These are phyloP conservation scores for Lumnitzera racemosa DNA, from an alignment of 345 rosid genomes.

Conservation along the genomic window DNA sequence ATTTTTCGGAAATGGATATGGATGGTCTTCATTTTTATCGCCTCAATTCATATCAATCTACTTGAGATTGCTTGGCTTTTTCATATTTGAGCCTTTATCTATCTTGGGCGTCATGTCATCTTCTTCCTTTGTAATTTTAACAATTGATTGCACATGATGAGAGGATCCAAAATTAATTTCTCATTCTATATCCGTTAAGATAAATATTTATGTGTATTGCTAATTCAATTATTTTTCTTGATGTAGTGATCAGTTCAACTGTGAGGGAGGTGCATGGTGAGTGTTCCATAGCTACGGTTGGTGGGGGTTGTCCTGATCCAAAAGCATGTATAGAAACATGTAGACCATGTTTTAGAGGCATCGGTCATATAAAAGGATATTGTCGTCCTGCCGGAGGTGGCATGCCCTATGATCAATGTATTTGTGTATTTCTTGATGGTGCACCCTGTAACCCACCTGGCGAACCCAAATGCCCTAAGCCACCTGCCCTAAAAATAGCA, in stretches of 20 bases:
- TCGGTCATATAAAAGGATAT: constrained; percentile 11
- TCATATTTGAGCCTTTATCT: too few species aligned
- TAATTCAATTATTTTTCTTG: too few species aligned
- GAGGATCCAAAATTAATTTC: too few species aligned
- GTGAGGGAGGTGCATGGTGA: not conserved
- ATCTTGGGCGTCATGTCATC: too few species aligned
- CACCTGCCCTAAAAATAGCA: not conserved
- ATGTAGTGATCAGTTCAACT: not conserved
- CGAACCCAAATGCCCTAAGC: constrained; percentile 21
- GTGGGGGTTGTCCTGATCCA: constrained; percentile 23
- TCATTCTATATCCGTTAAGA: too few species aligned
- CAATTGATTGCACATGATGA: too few species aligned
- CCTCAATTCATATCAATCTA: too few species aligned
- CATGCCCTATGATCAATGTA: constrained; percentile 14
- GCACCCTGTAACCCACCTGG: constrained; percentile 21
- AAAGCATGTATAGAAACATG: constrained; percentile 13
- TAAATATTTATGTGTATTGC: too few species aligned
- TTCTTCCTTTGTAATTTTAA: too few species aligned
- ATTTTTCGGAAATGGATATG: too few species aligned
- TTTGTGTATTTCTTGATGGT: constrained; percentile 14
- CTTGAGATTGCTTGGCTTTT: too few species aligned
- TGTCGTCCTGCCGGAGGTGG: constrained; percentile 18
- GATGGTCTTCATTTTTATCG: too few species aligned
- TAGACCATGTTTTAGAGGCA: constrained; percentile 15
- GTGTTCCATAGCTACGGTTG: constrained; percentile 13